A percentile compares a stretch with the other conserved stretches of the same genome.
These are phyloP conservation scores for Paramecium pentaurelia DNA, from an alignment of 73 alveolate species.

Conservation along the genomic window DNA sequence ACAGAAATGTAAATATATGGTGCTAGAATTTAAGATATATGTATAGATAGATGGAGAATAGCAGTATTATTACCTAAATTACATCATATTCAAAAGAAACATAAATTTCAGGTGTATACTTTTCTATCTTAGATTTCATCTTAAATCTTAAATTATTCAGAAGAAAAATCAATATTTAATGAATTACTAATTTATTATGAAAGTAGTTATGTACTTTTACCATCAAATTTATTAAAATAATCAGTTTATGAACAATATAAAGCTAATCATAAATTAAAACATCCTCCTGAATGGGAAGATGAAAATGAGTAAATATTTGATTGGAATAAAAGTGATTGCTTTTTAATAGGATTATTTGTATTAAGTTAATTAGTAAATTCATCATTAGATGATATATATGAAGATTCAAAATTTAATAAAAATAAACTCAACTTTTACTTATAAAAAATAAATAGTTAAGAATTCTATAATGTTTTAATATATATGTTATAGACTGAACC, in stretches of 20 bases:
- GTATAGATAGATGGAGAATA: slow-evolving; percentile 34
- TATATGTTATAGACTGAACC: neutral
- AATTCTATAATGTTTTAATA: neutral
- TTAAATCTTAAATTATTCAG: neutral
- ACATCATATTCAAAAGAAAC: neutral
- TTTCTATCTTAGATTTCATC: neutral
- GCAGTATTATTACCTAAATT: neutral
- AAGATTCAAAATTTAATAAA: neutral
- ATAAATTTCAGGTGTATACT: neutral
- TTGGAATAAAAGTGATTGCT: slow-evolving; percentile 24
- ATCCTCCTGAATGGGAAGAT: slow-evolving; percentile 36
- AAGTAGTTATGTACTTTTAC: neutral
- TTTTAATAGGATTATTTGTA: neutral
- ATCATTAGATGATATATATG: neutral
- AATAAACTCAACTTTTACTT: neutral
- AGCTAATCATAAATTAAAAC: neutral
- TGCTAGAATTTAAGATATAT: neutral
- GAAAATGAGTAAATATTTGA: neutral
- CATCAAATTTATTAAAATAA: neutral
- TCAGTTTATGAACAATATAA: neutral
- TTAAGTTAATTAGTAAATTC: neutral
- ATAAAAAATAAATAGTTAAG: neutral
- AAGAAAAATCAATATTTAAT: neutral
- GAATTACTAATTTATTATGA: neutral
- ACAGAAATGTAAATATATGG: neutral